phyloP scores from a whole-genome alignment of 2,329 filamentous ascomycete genomes.

The Ceratocystis cacaofunesta region DNA sequence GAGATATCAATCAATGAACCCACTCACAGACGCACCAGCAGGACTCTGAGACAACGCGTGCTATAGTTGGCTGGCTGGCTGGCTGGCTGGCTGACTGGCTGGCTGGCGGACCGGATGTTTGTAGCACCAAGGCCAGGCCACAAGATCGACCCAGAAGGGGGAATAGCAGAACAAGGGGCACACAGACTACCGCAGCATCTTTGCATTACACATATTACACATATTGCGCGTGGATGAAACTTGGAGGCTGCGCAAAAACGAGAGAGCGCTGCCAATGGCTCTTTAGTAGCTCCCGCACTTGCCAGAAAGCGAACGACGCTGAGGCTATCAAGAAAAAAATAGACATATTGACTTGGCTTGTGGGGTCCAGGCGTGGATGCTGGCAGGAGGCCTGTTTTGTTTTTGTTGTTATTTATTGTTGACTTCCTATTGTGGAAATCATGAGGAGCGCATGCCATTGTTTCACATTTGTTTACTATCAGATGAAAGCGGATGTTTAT shows the following conservation, averaged over 20 bases:
- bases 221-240: background rate
- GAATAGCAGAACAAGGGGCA: background rate
- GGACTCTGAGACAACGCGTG: background rate
- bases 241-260: background rate
- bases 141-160: background rate
- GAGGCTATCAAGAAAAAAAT: background rate
- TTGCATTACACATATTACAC: background rate
- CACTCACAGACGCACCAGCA: background rate
- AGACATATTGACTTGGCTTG: background rate
- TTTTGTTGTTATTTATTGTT: background rate
- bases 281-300: background rate
- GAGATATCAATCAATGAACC: background rate
- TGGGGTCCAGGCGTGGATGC: background rate
- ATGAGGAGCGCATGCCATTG: background rate
- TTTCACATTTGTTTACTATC: conserved; percentile 13
- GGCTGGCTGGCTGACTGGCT: too few relatives aligned
- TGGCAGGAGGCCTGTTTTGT: background rate
- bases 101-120: background rate
- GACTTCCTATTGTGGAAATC: background rate
- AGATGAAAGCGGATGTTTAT: conserved; percentile 16
- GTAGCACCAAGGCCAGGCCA: background rate
- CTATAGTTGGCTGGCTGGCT: background rate
- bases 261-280: background rate
- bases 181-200: background rate
- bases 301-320: background rate